phyloP scores from a whole-genome alignment of 176 grass and related monocot species.

The Aegilops umbellulata region DNA sequence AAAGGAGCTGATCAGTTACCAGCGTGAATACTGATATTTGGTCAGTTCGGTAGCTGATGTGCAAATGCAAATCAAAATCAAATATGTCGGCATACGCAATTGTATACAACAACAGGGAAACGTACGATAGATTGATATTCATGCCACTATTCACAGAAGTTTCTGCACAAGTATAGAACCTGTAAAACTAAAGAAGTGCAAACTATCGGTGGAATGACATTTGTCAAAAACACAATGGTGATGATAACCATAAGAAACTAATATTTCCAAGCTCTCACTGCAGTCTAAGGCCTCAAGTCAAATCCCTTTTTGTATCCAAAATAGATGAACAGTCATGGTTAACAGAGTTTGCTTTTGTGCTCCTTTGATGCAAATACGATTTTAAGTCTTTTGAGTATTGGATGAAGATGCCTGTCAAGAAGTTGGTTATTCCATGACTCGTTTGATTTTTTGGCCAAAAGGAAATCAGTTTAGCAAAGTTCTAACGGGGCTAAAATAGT shows the following conservation, averaged over 20 bases:
- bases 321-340: constrained; percentile 60
- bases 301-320: constrained; percentile 56
- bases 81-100: neutral
- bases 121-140: neutral
- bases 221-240: constrained; percentile 33
- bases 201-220: constrained; percentile 16
- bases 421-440: constrained; percentile 73
- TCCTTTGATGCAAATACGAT: constrained; percentile 51
- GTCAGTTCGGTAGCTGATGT: neutral
- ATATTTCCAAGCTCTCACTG: constrained; percentile 95
- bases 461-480: constrained; percentile 1
- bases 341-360: constrained; percentile 51
- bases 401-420: constrained; percentile 74
- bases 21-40: neutral
- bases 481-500: neutral
- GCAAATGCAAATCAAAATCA: neutral
- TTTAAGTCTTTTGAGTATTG: constrained; percentile 71
- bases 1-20: neutral
- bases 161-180: constrained; percentile 1
- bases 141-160: neutral
- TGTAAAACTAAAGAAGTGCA: constrained; percentile 1
- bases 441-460: constrained; percentile 40
- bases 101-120: neutral
- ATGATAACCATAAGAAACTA: constrained; percentile 56
- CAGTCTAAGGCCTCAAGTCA: constrained; percentile 80